A percentile compares a stretch with the other conserved stretches of the same genome.
These are phyloP conservation scores for Metarhizium guizhouense DNA, from an alignment of 2,329 filamentous ascomycete genomes.

Conservation along the genomic window DNA sequence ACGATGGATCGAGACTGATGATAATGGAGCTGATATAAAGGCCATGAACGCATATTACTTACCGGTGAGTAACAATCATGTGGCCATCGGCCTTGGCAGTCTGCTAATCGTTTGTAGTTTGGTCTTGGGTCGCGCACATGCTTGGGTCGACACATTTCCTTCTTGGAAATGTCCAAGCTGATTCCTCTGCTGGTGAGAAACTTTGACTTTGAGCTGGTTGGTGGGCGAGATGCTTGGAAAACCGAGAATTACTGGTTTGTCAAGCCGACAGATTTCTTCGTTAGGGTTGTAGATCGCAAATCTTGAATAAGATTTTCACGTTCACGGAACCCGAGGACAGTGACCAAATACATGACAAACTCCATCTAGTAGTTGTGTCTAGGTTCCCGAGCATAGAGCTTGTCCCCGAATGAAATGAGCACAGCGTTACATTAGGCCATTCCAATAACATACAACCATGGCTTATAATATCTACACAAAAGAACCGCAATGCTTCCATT, in stretches of 20 bases:
- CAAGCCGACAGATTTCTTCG: conserved; percentile 30
- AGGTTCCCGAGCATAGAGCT: too few relatives aligned
- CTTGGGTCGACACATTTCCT: conserved; percentile 32
- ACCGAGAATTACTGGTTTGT: conserved; percentile 33
- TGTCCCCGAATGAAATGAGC: too few relatives aligned
- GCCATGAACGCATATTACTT: conserved; percentile 21
- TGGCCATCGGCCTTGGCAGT: too few relatives aligned
- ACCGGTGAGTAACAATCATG: conserved; percentile 13
- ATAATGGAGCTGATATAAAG: conserved; percentile 12
- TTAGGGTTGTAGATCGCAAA: conserved; percentile 10
- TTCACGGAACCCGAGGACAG: too few relatives aligned
- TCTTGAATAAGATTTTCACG: too few relatives aligned
- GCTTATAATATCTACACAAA: too few relatives aligned
- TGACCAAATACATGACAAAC: too few relatives aligned
- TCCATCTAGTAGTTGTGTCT: too few relatives aligned
- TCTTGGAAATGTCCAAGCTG: conserved; percentile 33
- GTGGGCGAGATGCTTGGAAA: conserved; percentile 16
- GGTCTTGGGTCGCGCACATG: conserved; percentile 32
- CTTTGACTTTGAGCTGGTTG: conserved; percentile 22
- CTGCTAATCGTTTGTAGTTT: conserved; percentile 17
- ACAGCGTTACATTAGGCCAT: too few relatives aligned
- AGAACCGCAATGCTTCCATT: too few relatives aligned
- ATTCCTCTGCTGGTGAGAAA: conserved; percentile 27
- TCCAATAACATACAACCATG: too few relatives aligned
- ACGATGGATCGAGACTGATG: conserved; percentile 25